These are phyloP conservation scores for Paraurostyla sp. DNA, from an alignment of 73 alveolate species.

Conservation along the genomic window DNA sequence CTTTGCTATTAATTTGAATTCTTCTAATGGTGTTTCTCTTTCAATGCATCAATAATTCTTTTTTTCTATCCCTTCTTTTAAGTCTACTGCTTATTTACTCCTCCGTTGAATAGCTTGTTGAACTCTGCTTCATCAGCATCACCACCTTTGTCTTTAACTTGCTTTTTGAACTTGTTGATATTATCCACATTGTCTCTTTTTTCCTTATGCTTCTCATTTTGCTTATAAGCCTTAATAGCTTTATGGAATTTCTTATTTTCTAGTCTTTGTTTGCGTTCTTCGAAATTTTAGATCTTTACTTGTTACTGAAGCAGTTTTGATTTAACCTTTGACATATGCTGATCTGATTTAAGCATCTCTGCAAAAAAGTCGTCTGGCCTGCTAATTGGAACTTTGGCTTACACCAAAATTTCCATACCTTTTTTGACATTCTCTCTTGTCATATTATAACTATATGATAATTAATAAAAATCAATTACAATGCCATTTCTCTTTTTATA, in stretches of 20 bases:
- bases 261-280: slow-evolving; percentile 59
- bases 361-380: slow-evolving; percentile 83
- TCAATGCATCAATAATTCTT: slow-evolving; percentile 21
- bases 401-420: slow-evolving; percentile 51
- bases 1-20: neutral
- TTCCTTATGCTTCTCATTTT: slow-evolving; percentile 65
- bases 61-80: slow-evolving; percentile 24
- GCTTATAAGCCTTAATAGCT: slow-evolving; percentile 72
- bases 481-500: slow-evolving; percentile 75
- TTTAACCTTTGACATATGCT: slow-evolving; percentile 76
- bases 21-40: neutral
- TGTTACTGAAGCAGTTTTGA: slow-evolving; percentile 56
- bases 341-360: slow-evolving; percentile 77
- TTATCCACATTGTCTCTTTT: slow-evolving; percentile 67
- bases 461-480: neutral
- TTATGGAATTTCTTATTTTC: slow-evolving; percentile 78
- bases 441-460: slow-evolving; percentile 55
- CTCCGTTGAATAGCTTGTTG: slow-evolving; percentile 50
- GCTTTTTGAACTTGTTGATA: slow-evolving; percentile 67
- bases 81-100: neutral
- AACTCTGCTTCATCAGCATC: slow-evolving; percentile 60
- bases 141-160: slow-evolving; percentile 60
- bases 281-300: slow-evolving; percentile 66
- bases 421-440: slow-evolving; percentile 72
- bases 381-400: slow-evolving; percentile 68